These are phyloP conservation scores for Gastrolobium villosum DNA, from an alignment of 306 rosid genomes.

Conservation along the genomic window DNA sequence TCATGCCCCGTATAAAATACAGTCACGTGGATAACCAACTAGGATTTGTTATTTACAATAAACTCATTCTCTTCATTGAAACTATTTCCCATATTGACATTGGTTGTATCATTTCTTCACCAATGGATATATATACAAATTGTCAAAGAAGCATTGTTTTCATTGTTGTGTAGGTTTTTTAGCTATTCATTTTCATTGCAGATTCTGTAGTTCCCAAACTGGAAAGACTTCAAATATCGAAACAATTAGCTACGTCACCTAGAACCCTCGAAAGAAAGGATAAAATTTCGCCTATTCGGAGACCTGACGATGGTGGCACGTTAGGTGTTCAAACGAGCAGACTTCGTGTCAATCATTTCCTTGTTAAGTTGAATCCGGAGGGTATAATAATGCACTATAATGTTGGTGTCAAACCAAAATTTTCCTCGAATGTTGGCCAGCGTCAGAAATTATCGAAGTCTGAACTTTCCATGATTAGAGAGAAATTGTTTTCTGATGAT, in stretches of 20 bases:
- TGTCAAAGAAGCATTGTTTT: background rate
- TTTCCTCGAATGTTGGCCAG: conserved; percentile 53
- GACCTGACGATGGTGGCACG: conserved; percentile 76
- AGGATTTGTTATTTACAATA: background rate
- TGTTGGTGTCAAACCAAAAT: conserved; percentile 60
- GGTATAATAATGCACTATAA: conserved; percentile 66
- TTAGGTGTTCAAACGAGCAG: conserved; percentile 41
- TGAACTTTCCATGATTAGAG: conserved; percentile 63
- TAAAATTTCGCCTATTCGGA: conserved; percentile 52
- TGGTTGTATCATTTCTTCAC: background rate
- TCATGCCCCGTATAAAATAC: background rate
- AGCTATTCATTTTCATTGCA: conserved; percentile 27
- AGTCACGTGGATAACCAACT: background rate
- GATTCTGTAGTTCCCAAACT: conserved; percentile 43
- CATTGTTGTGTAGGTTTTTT: conserved; percentile 27
- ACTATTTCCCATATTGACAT: background rate
- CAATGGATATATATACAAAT: background rate
- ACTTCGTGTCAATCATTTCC: conserved; percentile 69
- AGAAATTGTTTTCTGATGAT: conserved; percentile 63
- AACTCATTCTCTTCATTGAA: background rate
- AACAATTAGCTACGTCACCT: conserved; percentile 6
- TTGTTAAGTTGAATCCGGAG: conserved; percentile 56
- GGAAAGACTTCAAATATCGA: conserved; percentile 44
- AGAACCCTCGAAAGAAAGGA: conserved; percentile 18
- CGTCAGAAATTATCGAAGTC: conserved; percentile 60